Conservation (phyloP, 108 stramenopile genomes). For the Parmales sp. region DNA sequence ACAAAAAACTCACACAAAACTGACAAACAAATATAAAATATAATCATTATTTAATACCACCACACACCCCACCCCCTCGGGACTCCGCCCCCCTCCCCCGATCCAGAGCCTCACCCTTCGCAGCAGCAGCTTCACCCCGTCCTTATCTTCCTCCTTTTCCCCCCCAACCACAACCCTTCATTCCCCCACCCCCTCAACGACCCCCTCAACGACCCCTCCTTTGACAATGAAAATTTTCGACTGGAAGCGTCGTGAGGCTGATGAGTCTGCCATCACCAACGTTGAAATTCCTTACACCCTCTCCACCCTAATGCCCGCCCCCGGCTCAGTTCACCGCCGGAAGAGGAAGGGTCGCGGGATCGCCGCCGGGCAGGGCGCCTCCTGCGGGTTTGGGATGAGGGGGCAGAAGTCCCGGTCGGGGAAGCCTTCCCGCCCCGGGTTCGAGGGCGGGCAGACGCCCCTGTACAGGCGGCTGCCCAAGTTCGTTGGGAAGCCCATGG, state of each 20-base stretch:
- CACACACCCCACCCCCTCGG: no score
- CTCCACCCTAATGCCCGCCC: conserved; percentile 62
- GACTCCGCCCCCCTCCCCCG: no score
- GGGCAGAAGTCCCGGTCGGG: conserved; percentile 89
- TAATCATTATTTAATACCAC: no score
- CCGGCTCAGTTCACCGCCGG: conserved; percentile 65
- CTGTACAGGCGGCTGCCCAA: conserved; percentile 91
- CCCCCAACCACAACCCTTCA: conserved; percentile 26
- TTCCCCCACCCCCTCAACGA: conserved; percentile 20
- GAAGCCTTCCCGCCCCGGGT: conserved; percentile 74
- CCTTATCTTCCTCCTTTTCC: conserved; percentile 33
- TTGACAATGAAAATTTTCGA: conserved; percentile 79
- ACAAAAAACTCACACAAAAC: no score
- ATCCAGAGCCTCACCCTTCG: no score
- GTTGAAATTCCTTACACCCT: conserved; percentile 55
- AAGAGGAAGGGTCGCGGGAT: conserved; percentile 92
- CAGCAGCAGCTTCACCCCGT: no score
- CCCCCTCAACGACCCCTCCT: conserved; percentile 21
- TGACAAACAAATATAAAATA: no score
- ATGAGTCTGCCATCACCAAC: conserved; percentile 61
- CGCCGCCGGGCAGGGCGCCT: conserved; percentile 89
- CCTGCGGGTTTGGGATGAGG: conserved; percentile 94
- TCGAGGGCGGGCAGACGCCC: conserved; percentile 91
- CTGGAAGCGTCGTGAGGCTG: conserved; percentile 84
- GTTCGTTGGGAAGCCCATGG: conserved; percentile 75